Percentiles rank a stretch among this genome's conserved stretches.
phyloP scores from a whole-genome alignment of 192 early-diverging fungal genomes.

The Gryganskiella cystojenkinii region DNA sequence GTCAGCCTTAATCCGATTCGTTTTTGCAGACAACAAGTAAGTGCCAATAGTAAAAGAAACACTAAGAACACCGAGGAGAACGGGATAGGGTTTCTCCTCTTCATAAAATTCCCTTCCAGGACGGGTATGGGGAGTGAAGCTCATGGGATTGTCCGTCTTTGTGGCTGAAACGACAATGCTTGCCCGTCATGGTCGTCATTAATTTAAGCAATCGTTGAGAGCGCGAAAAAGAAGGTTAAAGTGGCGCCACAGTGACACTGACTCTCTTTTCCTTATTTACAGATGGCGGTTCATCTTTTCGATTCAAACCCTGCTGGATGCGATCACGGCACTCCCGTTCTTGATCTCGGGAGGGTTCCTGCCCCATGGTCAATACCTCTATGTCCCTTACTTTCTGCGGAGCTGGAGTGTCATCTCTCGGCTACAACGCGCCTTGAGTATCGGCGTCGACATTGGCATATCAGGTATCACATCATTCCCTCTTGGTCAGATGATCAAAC shows the following conservation, averaged over 20 bases:
- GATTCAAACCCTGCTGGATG: constrained; percentile 57
- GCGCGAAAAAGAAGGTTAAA: too few relatives aligned
- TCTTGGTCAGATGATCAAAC: too few relatives aligned
- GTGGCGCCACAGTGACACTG: too few relatives aligned
- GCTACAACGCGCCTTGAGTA: constrained; percentile 65
- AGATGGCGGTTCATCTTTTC: constrained; percentile 57
- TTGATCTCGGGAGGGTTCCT: constrained; percentile 55
- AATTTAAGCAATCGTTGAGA: too few relatives aligned
- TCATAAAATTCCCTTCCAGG: too few relatives aligned
- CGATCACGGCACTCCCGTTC: constrained; percentile 66
- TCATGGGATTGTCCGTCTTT: too few relatives aligned
- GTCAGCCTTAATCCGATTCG: constrained; percentile 44
- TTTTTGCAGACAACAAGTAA: constrained; percentile 48
- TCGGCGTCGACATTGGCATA: constrained; percentile 59
- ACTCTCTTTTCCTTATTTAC: not conserved
- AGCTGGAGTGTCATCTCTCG: constrained; percentile 65
- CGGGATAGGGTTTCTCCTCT: too few relatives aligned
- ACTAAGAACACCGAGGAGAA: too few relatives aligned
- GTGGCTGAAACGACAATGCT: too few relatives aligned
- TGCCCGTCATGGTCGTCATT: too few relatives aligned
- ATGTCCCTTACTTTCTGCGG: constrained; percentile 73
- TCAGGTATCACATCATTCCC: constrained; percentile 44
- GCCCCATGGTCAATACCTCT: constrained; percentile 57
- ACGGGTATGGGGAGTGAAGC: too few relatives aligned
- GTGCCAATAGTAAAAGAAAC: not conserved